Percentiles rank a stretch among this genome's conserved stretches.
Evolutionary conservation across 2,329 filamentous ascomycete genomes (phyloP).

Genomic region (Tolypocladium album): DNA sequence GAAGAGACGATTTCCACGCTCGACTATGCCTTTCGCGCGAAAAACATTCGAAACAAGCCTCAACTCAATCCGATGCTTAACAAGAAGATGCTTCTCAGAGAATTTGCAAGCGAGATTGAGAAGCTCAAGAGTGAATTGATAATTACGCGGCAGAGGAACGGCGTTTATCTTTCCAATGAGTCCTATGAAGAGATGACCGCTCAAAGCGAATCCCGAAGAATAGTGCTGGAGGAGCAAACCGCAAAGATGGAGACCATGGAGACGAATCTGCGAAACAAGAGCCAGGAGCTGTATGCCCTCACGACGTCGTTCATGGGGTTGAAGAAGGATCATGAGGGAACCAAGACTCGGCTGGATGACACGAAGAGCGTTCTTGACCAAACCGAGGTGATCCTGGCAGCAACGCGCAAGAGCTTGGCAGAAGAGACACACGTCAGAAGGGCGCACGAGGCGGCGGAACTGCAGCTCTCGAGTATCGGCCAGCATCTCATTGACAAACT

Average conservation of each 20-base stretch:
- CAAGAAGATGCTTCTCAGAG: slow-evolving; percentile 83
- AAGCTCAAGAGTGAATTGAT: slow-evolving; percentile 91
- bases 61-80: slow-evolving; percentile 87
- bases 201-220: slow-evolving; percentile 83
- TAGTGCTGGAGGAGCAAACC: slow-evolving; percentile 83
- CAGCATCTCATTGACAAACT: slow-evolving; percentile 69
- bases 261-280: slow-evolving; percentile 79
- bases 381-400: slow-evolving; percentile 72
- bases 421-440: slow-evolving; percentile 73
- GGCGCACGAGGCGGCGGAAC: slow-evolving; percentile 79
- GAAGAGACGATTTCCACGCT: slow-evolving; percentile 98
- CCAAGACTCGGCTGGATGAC: slow-evolving; percentile 59
- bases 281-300: slow-evolving; percentile 80
- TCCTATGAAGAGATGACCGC: slow-evolving; percentile 84
- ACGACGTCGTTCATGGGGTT: slow-evolving; percentile 80
- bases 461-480: slow-evolving; percentile 62
- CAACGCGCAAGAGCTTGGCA: slow-evolving; percentile 63
- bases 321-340: slow-evolving; percentile 82
- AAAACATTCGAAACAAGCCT: slow-evolving; percentile 97
- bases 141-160: slow-evolving; percentile 83
- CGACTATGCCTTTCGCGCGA: slow-evolving; percentile 94
- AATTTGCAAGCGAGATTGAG: slow-evolving; percentile 89
- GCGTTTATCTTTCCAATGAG: slow-evolving; percentile 85
- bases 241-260: slow-evolving; percentile 92
- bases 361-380: slow-evolving; percentile 76